Evolutionary conservation across 352 stramenopile genomes (phyloP).

Genomic region (Phytophthora kernoviae): DNA sequence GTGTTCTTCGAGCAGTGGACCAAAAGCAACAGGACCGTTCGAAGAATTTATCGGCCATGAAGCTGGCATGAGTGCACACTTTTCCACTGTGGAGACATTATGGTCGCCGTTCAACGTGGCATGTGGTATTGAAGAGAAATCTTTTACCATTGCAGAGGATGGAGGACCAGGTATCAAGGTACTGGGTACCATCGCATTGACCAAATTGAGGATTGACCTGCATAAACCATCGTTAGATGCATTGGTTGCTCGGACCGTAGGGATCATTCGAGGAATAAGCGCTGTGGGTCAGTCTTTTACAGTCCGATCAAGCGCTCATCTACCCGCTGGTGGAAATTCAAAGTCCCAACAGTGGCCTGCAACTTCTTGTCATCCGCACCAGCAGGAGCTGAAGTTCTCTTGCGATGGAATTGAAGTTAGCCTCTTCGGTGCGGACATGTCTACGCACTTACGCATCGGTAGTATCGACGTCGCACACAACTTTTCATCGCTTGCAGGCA

Average conservation of each 20-base stretch:
- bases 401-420: conserved; percentile 68
- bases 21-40: conserved; percentile 29
- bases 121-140: conserved; percentile 43
- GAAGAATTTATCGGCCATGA: conserved; percentile 33
- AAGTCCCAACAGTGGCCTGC: conserved; percentile 2
- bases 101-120: conserved; percentile 57
- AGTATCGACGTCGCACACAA: conserved; percentile 43
- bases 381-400: conserved; percentile 34
- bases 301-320: neutral
- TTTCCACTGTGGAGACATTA: conserved; percentile 38
- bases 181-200: conserved; percentile 23
- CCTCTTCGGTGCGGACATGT: conserved; percentile 29
- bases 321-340: conserved; percentile 9
- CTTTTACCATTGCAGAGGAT: conserved; percentile 2
- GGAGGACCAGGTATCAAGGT: neutral
- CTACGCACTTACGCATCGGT: conserved; percentile 66
- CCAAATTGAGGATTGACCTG: conserved; percentile 39
- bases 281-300: conserved; percentile 16
- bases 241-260: conserved; percentile 16
- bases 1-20: conserved; percentile 1
- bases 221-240: conserved; percentile 32
- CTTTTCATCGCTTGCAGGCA: conserved; percentile 24
- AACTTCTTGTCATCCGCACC: neutral
- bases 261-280: conserved; percentile 15
- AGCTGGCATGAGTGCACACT: conserved; percentile 14